phyloP scores from a whole-genome alignment of 495 filamentous ascomycete genomes.

The Xylaria sp. region DNA sequence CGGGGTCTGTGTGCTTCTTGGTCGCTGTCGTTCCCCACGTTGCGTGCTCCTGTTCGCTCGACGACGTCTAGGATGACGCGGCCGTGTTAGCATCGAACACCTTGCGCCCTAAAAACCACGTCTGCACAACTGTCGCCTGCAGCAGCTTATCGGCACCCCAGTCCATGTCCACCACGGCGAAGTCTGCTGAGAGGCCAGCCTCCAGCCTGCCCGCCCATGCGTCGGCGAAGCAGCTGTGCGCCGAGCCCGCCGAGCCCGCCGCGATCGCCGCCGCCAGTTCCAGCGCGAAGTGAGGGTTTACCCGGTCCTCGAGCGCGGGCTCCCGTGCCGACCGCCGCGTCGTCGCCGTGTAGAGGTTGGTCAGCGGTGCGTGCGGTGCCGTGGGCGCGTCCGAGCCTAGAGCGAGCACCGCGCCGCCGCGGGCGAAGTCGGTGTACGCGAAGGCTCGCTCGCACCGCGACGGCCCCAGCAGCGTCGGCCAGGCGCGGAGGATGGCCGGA shows the following conservation, averaged over 20 bases:
- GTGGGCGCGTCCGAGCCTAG: slow-evolving; percentile 69
- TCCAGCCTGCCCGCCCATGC: slow-evolving; percentile 56
- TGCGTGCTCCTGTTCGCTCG: slow-evolving; percentile 19
- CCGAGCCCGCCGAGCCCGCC: slow-evolving; percentile 63
- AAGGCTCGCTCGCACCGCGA: slow-evolving; percentile 63
- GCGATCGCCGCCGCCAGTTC: slow-evolving; percentile 57
- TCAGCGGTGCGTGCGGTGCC: slow-evolving; percentile 61
- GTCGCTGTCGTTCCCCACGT: slow-evolving; percentile 9
- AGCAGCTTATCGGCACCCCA: slow-evolving; percentile 60
- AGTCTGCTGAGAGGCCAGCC: slow-evolving; percentile 61
- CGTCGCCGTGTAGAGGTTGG: slow-evolving; percentile 66
- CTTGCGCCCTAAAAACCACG: slow-evolving; percentile 61
- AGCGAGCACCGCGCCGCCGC: slow-evolving; percentile 59
- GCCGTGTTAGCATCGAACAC: slow-evolving; percentile 47
- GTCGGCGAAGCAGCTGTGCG: slow-evolving; percentile 66
- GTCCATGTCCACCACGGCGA: slow-evolving; percentile 65
- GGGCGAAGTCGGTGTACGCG: slow-evolving; percentile 66
- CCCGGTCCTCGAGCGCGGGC: slow-evolving; percentile 51
- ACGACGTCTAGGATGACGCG: slow-evolving; percentile 2
- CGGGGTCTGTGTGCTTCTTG: slow-evolving; percentile 14
- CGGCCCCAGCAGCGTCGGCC: slow-evolving; percentile 62
- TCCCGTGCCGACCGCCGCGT: slow-evolving; percentile 63
- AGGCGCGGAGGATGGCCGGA: slow-evolving; percentile 66
- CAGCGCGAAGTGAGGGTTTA: slow-evolving; percentile 62
- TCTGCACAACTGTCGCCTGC: slow-evolving; percentile 59